phyloP scores from a whole-genome alignment of 441 rosid genomes.

The Gossypium davidsonii region DNA sequence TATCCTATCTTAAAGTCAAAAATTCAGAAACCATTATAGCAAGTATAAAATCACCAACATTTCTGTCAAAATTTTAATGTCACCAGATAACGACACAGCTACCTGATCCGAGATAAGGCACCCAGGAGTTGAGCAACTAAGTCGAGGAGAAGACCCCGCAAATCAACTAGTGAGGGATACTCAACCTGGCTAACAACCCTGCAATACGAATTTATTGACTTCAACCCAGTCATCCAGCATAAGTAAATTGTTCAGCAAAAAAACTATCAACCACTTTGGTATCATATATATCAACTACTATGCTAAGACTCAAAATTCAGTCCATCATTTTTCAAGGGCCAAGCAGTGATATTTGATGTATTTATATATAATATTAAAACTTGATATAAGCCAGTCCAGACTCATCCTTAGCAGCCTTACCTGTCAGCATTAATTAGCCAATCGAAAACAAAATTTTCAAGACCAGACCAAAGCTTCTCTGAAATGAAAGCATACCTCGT shows the following conservation, averaged over 20 bases:
- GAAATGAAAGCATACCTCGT: constrained; percentile 30
- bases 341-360: constrained; percentile 6
- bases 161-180: constrained; percentile 96
- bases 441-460: constrained; percentile 96
- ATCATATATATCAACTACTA: background rate
- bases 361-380: constrained; percentile 9
- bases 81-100: constrained; percentile 16
- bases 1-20: background rate
- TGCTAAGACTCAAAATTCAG: background rate
- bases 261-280: background rate
- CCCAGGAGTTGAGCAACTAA: constrained; percentile 98
- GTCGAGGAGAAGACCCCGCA: constrained; percentile 95
- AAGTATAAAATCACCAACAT: background rate
- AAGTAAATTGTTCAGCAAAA: constrained; percentile 4
- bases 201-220: constrained; percentile 25
- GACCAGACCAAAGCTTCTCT: constrained; percentile 99
- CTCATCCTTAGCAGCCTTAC: constrained; percentile 34
- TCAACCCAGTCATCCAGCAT: background rate
- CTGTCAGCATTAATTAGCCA: constrained; percentile 98
- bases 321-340: background rate
- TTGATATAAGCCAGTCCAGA: constrained; percentile 5
- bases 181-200: constrained; percentile 99
- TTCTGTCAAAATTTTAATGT: constrained; percentile 13
- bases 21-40: background rate
- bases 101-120: constrained; percentile 98